phyloP scores from a whole-genome alignment of 2,329 filamentous ascomycete genomes.

The Stromatinia cepivora region DNA sequence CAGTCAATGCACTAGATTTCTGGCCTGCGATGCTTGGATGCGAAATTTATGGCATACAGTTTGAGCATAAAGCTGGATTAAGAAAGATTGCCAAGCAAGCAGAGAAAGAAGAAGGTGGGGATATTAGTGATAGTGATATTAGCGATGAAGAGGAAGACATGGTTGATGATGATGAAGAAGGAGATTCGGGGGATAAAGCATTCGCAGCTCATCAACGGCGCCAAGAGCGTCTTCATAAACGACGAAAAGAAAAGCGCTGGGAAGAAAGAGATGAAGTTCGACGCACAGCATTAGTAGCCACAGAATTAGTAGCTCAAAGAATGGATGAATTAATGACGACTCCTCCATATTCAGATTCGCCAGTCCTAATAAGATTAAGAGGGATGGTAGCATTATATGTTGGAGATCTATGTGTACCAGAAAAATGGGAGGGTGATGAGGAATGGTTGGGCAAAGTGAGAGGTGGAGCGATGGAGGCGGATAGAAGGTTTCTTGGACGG shows the following conservation, averaged over 20 bases:
- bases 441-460: conserved; percentile 27
- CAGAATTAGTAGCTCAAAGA: conserved; percentile 62
- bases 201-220: conserved; percentile 30
- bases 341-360: conserved; percentile 68
- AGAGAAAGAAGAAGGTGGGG: conserved; percentile 34
- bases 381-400: conserved; percentile 76
- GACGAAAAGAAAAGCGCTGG: conserved; percentile 34
- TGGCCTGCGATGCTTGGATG: conserved; percentile 78
- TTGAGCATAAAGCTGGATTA: conserved; percentile 54
- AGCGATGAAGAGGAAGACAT: conserved; percentile 28
- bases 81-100: conserved; percentile 43
- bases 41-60: conserved; percentile 74
- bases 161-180: conserved; percentile 25
- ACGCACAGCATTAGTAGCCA: conserved; percentile 43
- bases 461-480: conserved; percentile 23
- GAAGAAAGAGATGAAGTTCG: conserved; percentile 37
- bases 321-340: conserved; percentile 72
- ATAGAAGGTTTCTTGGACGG: conserved; percentile 30
- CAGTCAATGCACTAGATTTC: conserved; percentile 71
- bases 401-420: conserved; percentile 61
- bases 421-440: conserved; percentile 30
- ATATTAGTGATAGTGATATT: conserved; percentile 27
- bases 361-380: conserved; percentile 66
- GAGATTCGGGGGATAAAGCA: conserved; percentile 29
- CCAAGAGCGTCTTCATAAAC: conserved; percentile 23